Evolutionary conservation across 2,329 filamentous ascomycete species (phyloP).

Genomic region (Tetracladium maxilliforme): DNA sequence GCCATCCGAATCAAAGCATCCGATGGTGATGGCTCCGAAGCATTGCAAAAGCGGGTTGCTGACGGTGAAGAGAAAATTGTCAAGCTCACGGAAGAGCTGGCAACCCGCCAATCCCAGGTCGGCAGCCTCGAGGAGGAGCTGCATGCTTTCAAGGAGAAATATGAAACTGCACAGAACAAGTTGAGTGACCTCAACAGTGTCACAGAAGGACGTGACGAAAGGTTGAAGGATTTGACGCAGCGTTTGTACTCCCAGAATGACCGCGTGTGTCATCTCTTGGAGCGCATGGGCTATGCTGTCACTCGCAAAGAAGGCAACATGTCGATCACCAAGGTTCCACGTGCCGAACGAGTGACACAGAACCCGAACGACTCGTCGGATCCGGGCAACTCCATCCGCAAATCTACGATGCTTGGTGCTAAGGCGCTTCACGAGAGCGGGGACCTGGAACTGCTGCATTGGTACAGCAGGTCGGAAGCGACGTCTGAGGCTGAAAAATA

Average conservation of each 20-base stretch:
- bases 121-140: slow-evolving; percentile 66
- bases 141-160: slow-evolving; percentile 49
- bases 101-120: slow-evolving; percentile 60
- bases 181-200: slow-evolving; percentile 35
- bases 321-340: slow-evolving; percentile 57
- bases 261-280: slow-evolving; percentile 67
- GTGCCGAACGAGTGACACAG: slow-evolving; percentile 43
- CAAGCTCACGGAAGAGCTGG: slow-evolving; percentile 53
- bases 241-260: slow-evolving; percentile 74
- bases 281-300: slow-evolving; percentile 75
- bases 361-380: slow-evolving; percentile 45
- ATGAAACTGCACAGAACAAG: slow-evolving; percentile 36
- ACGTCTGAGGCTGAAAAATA: slow-evolving; percentile 70
- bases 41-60: slow-evolving; percentile 57
- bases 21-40: slow-evolving; percentile 73
- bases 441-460: slow-evolving; percentile 65
- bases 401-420: slow-evolving; percentile 30
- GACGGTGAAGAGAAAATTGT: slow-evolving; percentile 62
- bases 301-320: slow-evolving; percentile 59
- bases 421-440: slow-evolving; percentile 43
- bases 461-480: slow-evolving; percentile 56
- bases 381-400: slow-evolving; percentile 34
- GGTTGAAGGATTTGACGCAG: slow-evolving; percentile 72
- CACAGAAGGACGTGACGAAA: slow-evolving; percentile 54
- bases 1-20: slow-evolving; percentile 57